Conservation (phyloP, 164 flowering plant genomes). For the Berberis vulgaris region DNA sequence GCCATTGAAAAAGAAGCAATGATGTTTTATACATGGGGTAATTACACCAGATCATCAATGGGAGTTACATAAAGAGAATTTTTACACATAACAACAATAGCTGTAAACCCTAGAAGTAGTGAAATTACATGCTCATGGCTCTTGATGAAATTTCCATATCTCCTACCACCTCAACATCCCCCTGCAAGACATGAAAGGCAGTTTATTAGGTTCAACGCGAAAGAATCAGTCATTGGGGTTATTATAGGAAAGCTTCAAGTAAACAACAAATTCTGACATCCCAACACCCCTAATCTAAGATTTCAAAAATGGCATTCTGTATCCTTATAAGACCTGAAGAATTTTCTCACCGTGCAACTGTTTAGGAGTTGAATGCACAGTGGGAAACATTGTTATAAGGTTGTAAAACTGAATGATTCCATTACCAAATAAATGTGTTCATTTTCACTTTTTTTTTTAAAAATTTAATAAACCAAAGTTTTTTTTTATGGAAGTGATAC, state of each 20-base stretch:
- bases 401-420: background rate
- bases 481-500: too few species aligned
- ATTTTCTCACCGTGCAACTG: background rate
- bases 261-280: background rate
- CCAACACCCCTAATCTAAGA: background rate
- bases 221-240: too few species aligned
- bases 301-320: too few species aligned
- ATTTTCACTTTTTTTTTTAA: too few species aligned
- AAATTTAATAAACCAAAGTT: too few species aligned
- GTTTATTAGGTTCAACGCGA: background rate
- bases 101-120: background rate
- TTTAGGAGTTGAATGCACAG: background rate
- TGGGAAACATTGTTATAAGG: background rate
- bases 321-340: background rate
- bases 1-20: slow-evolving; percentile 16
- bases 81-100: slow-evolving; percentile 20
- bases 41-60: slow-evolving; percentile 30
- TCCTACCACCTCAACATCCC: slow-evolving; percentile 26
- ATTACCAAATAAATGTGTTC: too few species aligned
- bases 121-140: slow-evolving; percentile 77
- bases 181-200: slow-evolving; percentile 21
- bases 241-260: background rate
- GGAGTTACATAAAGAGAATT: slow-evolving; percentile 14
- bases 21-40: slow-evolving; percentile 27
- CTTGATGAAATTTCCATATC: slow-evolving; percentile 65